A percentile compares a stretch with the other conserved stretches of the same genome.
phyloP scores from a whole-genome alignment of 345 rosid genomes.

The Toxicodendron radicans region DNA sequence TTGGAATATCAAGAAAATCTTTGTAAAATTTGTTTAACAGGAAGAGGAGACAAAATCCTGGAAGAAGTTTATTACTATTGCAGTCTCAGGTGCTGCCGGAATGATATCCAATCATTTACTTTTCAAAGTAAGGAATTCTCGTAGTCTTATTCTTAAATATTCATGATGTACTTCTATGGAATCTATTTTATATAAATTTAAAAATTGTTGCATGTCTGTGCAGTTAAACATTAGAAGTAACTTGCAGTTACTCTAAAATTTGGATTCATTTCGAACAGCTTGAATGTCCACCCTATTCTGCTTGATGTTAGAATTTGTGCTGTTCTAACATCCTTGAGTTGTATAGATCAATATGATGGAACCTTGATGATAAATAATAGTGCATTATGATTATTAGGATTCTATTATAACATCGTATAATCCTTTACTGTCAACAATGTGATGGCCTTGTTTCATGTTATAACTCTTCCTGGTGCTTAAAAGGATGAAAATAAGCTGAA shows the following conservation, averaged over 20 bases:
- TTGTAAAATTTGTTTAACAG: conserved; percentile 33
- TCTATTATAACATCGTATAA: background rate
- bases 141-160: background rate
- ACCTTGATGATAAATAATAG: background rate
- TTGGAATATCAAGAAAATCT: background rate
- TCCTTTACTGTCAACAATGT: too few relatives aligned
- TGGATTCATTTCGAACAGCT: background rate
- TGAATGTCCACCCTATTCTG: background rate
- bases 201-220: background rate
- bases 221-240: background rate
- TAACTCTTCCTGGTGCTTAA: background rate
- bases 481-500: conserved; percentile 1
- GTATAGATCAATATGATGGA: background rate
- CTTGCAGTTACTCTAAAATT: background rate
- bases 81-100: conserved; percentile 98
- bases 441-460: background rate
- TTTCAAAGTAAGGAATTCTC: conserved; percentile 67
- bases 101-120: conserved; percentile 95
- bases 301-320: background rate
- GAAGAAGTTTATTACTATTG: conserved; percentile 76
- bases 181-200: background rate
- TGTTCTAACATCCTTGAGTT: conserved; percentile 11
- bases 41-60: conserved; percentile 92
- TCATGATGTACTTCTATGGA: background rate
- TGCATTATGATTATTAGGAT: background rate